Base-by-base conservation (phyloP, 768 basidiomycete species). In the Mycena polygramma region DNA sequence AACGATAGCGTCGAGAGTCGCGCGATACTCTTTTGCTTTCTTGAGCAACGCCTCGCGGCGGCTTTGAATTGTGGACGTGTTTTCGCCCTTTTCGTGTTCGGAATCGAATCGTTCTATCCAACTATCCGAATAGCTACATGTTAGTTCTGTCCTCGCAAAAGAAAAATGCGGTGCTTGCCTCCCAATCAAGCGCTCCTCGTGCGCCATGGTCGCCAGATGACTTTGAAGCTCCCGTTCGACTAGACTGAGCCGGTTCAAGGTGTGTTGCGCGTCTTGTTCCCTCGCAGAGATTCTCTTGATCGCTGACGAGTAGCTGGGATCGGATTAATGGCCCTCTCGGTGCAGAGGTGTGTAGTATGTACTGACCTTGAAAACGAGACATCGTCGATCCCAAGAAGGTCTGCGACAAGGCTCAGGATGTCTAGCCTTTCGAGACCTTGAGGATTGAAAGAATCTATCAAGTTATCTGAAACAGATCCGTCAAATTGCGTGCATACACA, bases 1-100 rank as follows among this genome's bases (percentile, higher is more conserved):
- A 66, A 76, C 69, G 14, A 83, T 59, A 13, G 66, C 52, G 30
- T 81, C 82, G 1, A 88, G 79, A 52, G 84, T 81, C 52, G 78
- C 77, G 71, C 84, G 83, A 68, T 85, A 84, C 71, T 87, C 86
- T 66, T 86, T 86, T 0, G 85, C 86, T 68, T 85, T 88, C 43
- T 81, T 80, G 1, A 82, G 66, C n/a, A 86, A 67, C 7, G 77
- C 78, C n/a, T 84, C 83, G 69, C 81, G 83, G 1, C 81, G 79
- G 37, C 83, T 78, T 57, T 85, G 84, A 3, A 86, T 68, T 15
- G 74, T 76, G 0, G 77, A 72, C 10, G 79, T 66, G 14, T 68
- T 80, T 51, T 83, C 81, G 7, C 73, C 72, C 7, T 68, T 63
- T 1, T 76, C 63, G 8, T 73, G 63, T 7, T 79, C 79, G 10